Evolutionary conservation across 1,284 basidiomycete genomes (phyloP), one percentile per base, ranked within the genome.

Genomic region (Sporisorium scitamineum): DNA sequence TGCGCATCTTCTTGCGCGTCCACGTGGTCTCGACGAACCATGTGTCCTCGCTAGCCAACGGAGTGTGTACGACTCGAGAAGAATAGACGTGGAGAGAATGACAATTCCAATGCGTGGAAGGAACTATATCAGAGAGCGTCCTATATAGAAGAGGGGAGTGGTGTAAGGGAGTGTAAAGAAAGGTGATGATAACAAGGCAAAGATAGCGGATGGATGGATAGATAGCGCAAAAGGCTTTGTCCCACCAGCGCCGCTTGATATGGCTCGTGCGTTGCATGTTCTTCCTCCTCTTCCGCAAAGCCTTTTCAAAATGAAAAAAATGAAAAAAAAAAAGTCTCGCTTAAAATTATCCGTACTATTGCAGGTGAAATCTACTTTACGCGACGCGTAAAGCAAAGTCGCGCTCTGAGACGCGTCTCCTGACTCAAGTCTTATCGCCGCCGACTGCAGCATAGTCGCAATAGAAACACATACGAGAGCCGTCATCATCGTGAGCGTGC

Each of bases 291-390:
- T 27, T 16, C 16, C 26, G 10, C 27, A 48, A 48, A 48, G 47
- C 47, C 47, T 48, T 48, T n/a, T n/a, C n/a, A n/a, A 16, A 27
- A 48, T 39, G 37, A 3, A 14, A 13, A 13, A 16, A 16, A 48
- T 29, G 31, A 14, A 13, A 13, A 16, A 16, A 48, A 48, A 48
- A 27, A 16, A 16, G 18, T 16, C 47, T 29, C 47, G 27, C 26
- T 47, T 29, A 16, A n/a, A 9, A 24, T 22, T 31, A 34, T 53
- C 26, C 34, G 24, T 27, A 26, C 20, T 13, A 26, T n/a, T n/a
- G n/a, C n/a, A n/a, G n/a, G n/a, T n/a, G n/a, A n/a, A 32, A 44
- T 18, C n/a, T 48, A 57, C 20, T 61, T 67, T 61, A 67, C 65
- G 48, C 65, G 65, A 55, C 57, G 41, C 54, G 58, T 24, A n/a